Conservation (phyloP, 495 filamentous ascomycete species). For the Platismatia glauca region DNA sequence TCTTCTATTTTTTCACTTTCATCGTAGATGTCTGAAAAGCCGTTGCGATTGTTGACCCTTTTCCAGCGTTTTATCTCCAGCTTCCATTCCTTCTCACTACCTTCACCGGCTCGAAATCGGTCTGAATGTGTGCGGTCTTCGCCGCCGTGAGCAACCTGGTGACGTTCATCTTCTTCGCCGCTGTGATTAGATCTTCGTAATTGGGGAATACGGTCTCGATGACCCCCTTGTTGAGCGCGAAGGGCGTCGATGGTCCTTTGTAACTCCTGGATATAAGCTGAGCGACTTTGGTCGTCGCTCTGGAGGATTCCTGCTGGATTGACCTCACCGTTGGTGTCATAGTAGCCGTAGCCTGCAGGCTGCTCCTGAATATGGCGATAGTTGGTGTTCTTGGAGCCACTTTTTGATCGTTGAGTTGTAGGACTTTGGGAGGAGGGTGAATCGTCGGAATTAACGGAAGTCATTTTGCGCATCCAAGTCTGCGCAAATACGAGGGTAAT, state of each 20-base stretch:
- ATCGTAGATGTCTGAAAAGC: conserved; percentile 18
- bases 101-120: neutral
- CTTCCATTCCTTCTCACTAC: conserved; percentile 15
- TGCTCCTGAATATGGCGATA: neutral
- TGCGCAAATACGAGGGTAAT: neutral
- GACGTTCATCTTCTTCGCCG: conserved; percentile 5
- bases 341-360: neutral
- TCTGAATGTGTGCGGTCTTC: neutral
- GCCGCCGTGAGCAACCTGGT: neutral
- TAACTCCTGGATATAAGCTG: conserved; percentile 11
- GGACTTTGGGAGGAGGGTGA: neutral
- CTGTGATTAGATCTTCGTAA: neutral
- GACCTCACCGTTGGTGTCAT: neutral
- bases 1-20: conserved; percentile 21
- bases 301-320: neutral
- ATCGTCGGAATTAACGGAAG: conserved; percentile 9
- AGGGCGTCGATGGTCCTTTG: conserved; percentile 5
- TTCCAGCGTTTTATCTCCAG: conserved; percentile 19
- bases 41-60: conserved; percentile 15
- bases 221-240: conserved; percentile 2
- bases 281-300: neutral
- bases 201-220: conserved; percentile 1
- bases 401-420: neutral
- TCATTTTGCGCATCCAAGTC: neutral
- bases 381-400: neutral